Evolutionary conservation across 805 yeast species (phyloP).

Genomic region (Ogataea glucozyma): DNA sequence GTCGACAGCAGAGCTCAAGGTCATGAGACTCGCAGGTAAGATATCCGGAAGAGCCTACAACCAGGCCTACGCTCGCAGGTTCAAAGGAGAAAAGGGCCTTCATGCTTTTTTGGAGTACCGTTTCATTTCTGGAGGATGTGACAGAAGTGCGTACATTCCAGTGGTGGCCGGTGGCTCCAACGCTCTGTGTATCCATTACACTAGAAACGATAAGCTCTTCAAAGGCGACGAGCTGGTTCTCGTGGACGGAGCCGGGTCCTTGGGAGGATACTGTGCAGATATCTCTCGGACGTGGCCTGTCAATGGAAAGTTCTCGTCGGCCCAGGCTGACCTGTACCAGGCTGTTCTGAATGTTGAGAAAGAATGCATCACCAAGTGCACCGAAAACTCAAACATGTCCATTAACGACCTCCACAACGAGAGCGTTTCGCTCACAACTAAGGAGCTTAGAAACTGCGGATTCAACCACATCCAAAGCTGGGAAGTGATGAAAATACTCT

Average conservation of each 20-base stretch:
- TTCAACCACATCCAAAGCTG: slow-evolving; percentile 50
- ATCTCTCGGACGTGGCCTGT: slow-evolving; percentile 97
- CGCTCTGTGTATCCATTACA: slow-evolving; percentile 90
- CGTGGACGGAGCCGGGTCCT: slow-evolving; percentile 91
- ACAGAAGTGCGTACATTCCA: slow-evolving; percentile 86
- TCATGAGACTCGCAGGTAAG: slow-evolving; percentile 81
- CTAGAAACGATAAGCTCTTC: slow-evolving; percentile 83
- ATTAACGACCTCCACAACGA: slow-evolving; percentile 74
- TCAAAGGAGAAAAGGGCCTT: slow-evolving; percentile 73
- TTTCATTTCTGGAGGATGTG: slow-evolving; percentile 87
- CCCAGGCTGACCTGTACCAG: slow-evolving; percentile 85
- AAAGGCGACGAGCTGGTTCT: slow-evolving; percentile 74
- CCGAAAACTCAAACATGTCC: slow-evolving; percentile 50
- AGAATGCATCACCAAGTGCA: slow-evolving; percentile 71
- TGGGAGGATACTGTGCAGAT: slow-evolving; percentile 95
- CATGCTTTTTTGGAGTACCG: slow-evolving; percentile 80
- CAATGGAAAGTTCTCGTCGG: slow-evolving; percentile 65
- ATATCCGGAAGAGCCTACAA: slow-evolving; percentile 84
- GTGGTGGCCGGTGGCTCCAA: slow-evolving; percentile 95
- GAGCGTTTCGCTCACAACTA: slow-evolving; percentile 58
- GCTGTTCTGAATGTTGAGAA: slow-evolving; percentile 85
- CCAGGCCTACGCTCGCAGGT: slow-evolving; percentile 68
- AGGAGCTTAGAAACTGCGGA: slow-evolving; percentile 74
- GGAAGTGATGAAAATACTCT: slow-evolving; percentile 58
- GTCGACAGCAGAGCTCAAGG: slow-evolving; percentile 69